phyloP scores from a whole-genome alignment of 257 asterid genomes.

The Leonotis leonurus region DNA sequence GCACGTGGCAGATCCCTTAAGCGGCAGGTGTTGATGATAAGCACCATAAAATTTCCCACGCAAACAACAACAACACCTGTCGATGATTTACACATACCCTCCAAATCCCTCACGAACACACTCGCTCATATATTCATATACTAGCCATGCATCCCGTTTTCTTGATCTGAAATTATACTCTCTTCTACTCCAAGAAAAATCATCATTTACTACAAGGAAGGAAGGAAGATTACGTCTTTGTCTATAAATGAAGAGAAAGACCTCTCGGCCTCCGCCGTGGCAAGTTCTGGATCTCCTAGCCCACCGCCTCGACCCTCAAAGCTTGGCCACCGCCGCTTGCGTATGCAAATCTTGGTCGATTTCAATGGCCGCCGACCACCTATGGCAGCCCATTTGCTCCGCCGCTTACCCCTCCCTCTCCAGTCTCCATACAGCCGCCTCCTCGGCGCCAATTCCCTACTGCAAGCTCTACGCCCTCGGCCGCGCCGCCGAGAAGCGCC shows the following conservation, averaged over 20 bases:
- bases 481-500: constrained; percentile 36
- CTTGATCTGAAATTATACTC: too few relatives aligned
- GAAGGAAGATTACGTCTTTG: too few relatives aligned
- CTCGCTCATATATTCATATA: too few relatives aligned
- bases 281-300: constrained; percentile 53
- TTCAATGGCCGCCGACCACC: constrained; percentile 60
- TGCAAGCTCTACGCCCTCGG: constrained; percentile 51
- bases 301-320: constrained; percentile 46
- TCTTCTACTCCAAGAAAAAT: too few relatives aligned
- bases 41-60: not conserved
- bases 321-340: constrained; percentile 55
- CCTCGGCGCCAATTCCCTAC: constrained; percentile 30
- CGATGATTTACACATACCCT: not conserved
- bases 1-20: not conserved
- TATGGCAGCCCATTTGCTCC: constrained; percentile 67
- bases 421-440: constrained; percentile 35
- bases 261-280: constrained; percentile 50
- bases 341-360: constrained; percentile 65
- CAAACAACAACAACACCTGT: constrained; percentile 16
- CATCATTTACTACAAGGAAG: too few relatives aligned
- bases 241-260: not conserved
- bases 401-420: constrained; percentile 53
- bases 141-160: too few relatives aligned
- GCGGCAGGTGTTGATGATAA: not conserved
- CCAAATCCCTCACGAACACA: not conserved